Percentiles rank a stretch among this genome's conserved stretches.
Conservation (phyloP, 495 filamentous ascomycete genomes). For the Lasiosphaeria hispida region DNA sequence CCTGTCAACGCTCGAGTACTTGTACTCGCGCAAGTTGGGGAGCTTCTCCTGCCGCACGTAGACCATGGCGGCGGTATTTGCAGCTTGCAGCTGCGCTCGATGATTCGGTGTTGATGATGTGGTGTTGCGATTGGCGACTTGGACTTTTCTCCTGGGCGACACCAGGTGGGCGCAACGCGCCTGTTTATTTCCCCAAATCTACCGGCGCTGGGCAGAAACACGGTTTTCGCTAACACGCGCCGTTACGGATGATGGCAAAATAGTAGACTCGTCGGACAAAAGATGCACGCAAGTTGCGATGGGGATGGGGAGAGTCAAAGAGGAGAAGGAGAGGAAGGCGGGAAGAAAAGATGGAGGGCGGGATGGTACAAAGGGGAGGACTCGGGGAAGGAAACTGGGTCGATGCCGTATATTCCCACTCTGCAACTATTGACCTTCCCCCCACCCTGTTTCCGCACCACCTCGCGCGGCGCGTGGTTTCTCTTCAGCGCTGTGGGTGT, state of each 20-base stretch:
- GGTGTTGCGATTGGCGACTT: neutral
- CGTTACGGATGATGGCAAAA: too few species aligned
- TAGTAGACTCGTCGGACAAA: too few species aligned
- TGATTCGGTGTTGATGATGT: neutral
- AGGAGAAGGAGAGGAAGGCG: neutral
- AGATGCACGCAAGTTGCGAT: too few species aligned
- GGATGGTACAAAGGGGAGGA: neutral
- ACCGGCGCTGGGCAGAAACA: too few species aligned
- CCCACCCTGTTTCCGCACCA: neutral
- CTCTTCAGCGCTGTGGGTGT: neutral
- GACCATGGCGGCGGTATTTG: constrained; percentile 49
- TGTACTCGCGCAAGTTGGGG: constrained; percentile 83
- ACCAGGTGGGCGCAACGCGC: too few species aligned
- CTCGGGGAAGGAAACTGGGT: neutral
- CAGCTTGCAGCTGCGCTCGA: too few species aligned
- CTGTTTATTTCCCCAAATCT: too few species aligned
- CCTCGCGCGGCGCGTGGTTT: neutral
- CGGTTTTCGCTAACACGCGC: too few species aligned
- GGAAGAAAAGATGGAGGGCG: neutral
- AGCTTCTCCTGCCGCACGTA: constrained; percentile 92
- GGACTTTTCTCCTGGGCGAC: too few species aligned
- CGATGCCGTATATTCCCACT: constrained; percentile 1
- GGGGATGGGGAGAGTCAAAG: neutral
- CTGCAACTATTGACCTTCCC: too few species aligned
- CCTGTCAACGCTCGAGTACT: constrained; percentile 87